Evolutionary conservation across 805 yeast species (phyloP), one percentile per base, ranked within the genome.

Genomic region (Brettanomyces sp.): DNA sequence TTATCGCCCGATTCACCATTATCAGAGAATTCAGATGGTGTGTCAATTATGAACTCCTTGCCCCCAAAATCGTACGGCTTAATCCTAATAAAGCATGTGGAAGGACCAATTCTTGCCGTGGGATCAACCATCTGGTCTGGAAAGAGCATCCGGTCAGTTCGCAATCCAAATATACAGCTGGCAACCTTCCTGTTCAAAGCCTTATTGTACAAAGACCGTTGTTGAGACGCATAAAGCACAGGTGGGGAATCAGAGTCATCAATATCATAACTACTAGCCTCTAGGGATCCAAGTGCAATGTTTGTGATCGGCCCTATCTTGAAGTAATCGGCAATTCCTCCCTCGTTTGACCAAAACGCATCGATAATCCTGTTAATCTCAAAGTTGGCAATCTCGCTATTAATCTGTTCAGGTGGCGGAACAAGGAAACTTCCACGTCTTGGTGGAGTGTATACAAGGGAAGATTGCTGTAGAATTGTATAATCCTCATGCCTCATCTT

Each of bases 271-370:
- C 59, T 56, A 22, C 58, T 46, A 7, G 56, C 63, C n/a, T 59
- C 65, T 11, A 60, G 39, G 4, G 56, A 44, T 21, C 65, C 66
- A 34, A 61, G 47, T 0, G 64, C 66, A 7, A 62, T 40, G 47
- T 55, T 47, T 38, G 54, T 54, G 39, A 55, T 49, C 28, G 53
- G 49, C 4, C 37, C 24, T 11, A 58, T 41, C 34, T 52, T 44
- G 39, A 64, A 59, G 33, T 45, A 54, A 37, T 59, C 58, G 2
- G 54, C 51, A 11, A 64, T 55, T 5, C 56, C 60, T 23, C 56
- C 46, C 46, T 64, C 68, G 46, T 64, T 60, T 9, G 48, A 47
- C 49, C 59, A 50, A 44, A 64, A 58, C 3, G 67, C 63, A 36
- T 60, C 63, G 24, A 52, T 38, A 6, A 64, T 47, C 42, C 68